Percentiles rank a stretch among this genome's conserved stretches.
Evolutionary conservation across 140 eudicot genomes (phyloP).

Genomic region (Anethum foeniculum): DNA sequence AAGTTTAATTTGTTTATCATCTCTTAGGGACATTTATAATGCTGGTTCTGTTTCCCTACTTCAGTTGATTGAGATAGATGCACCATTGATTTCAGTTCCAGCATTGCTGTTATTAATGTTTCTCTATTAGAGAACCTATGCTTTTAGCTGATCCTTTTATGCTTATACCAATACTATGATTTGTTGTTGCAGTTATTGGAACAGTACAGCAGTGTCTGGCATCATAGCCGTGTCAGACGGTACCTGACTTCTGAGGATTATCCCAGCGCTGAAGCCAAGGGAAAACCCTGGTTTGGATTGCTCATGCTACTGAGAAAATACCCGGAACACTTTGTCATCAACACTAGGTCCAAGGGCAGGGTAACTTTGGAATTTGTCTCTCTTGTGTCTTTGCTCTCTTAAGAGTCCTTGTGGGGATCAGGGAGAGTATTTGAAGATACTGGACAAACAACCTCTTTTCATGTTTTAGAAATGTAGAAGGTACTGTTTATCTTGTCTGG

Average conservation of each 20-base stretch:
- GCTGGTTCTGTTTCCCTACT: not conserved
- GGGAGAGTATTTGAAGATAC: constrained; percentile 5
- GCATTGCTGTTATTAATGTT: not conserved
- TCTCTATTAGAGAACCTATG: not conserved
- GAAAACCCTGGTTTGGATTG: constrained; percentile 90
- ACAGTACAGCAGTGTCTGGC: constrained; percentile 64
- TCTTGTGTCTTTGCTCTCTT: constrained; percentile 74
- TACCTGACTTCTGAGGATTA: constrained; percentile 78
- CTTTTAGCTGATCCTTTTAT: not conserved
- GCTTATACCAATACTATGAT: not conserved
- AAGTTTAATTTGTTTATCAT: not conserved
- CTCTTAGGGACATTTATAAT: not conserved
- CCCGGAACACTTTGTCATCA: constrained; percentile 91
- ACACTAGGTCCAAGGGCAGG: constrained; percentile 86
- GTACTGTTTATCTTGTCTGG: not conserved
- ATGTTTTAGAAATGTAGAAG: not conserved
- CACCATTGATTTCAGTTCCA: not conserved
- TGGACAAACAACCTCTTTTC: not conserved
- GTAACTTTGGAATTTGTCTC: constrained; percentile 78
- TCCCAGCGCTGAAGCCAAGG: constrained; percentile 58
- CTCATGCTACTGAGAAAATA: constrained; percentile 83
- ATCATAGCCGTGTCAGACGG: constrained; percentile 82
- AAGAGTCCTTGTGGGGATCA: constrained; percentile 11
- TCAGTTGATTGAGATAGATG: not conserved
- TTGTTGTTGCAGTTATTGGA: constrained; percentile 60